Conservation (phyloP, 176 grass and related monocot genomes). For the Carex cristatella region DNA sequence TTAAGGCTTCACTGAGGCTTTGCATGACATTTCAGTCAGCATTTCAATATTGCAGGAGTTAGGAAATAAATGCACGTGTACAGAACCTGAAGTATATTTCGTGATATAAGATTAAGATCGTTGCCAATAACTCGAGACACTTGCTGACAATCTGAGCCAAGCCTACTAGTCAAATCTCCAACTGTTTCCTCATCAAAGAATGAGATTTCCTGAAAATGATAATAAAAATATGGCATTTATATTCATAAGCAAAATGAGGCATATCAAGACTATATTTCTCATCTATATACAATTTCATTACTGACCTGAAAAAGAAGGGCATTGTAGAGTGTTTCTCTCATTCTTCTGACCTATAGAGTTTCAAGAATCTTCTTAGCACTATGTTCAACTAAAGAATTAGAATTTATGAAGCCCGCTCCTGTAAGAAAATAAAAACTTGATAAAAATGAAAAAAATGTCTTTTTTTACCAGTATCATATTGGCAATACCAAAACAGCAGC, state of each 20-base stretch:
- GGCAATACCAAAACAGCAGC: slow-evolving; percentile 90
- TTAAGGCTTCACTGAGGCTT: background rate
- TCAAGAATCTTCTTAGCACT: slow-evolving; percentile 24
- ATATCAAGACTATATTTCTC: background rate
- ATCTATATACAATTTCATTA: background rate
- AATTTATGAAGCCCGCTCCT: background rate
- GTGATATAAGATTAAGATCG: slow-evolving; percentile 91
- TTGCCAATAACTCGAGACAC: slow-evolving; percentile 95
- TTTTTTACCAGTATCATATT: slow-evolving; percentile 98
- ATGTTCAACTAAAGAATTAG: slow-evolving; percentile 14
- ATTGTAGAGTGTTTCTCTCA: slow-evolving; percentile 92
- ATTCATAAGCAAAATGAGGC: background rate
- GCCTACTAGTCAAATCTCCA: slow-evolving; percentile 94
- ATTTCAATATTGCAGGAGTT: background rate
- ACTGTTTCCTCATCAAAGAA: slow-evolving; percentile 99
- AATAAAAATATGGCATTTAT: slow-evolving; percentile 10
- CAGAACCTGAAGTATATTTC: slow-evolving; percentile 88
- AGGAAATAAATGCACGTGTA: slow-evolving; percentile 12
- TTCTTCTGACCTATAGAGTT: slow-evolving; percentile 68
- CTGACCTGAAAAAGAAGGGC: slow-evolving; percentile 91
- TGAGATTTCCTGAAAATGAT: slow-evolving; percentile 55
- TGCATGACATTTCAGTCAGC: background rate
- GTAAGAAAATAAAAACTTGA: slow-evolving; percentile 9
- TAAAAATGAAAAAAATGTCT: slow-evolving; percentile 33
- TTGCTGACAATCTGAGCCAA: slow-evolving; percentile 99